Percentiles rank a stretch among this genome's conserved stretches.
Evolutionary conservation across 805 yeast species (phyloP).

Genomic region (Wickerhamomyces bisporus): DNA sequence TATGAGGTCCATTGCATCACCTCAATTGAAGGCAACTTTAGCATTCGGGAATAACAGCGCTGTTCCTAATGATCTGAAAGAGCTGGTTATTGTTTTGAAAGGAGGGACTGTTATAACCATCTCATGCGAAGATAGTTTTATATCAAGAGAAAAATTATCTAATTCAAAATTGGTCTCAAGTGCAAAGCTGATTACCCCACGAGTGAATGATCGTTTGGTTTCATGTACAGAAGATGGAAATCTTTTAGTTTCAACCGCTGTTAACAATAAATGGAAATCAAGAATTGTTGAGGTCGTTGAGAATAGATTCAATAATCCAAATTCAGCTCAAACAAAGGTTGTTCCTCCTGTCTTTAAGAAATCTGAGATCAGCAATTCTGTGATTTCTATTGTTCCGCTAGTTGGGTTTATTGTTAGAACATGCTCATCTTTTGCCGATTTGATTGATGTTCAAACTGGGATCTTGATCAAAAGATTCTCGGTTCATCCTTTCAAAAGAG

Average conservation of each 20-base stretch:
- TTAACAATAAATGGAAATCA: constrained; percentile 61
- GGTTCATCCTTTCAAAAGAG: constrained; percentile 53
- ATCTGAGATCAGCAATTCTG: constrained; percentile 22
- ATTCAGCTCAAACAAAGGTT: not conserved
- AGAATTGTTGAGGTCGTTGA: constrained; percentile 44
- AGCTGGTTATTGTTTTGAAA: constrained; percentile 48
- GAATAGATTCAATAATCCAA: constrained; percentile 26
- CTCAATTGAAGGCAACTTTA: constrained; percentile 15
- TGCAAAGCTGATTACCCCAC: constrained; percentile 57
- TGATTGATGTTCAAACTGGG: constrained; percentile 78
- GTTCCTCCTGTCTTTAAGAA: not conserved
- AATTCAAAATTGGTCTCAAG: constrained; percentile 40
- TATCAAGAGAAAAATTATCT: constrained; percentile 30
- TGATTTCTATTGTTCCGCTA: constrained; percentile 55
- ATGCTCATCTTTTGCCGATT: constrained; percentile 49
- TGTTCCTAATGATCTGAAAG: constrained; percentile 19
- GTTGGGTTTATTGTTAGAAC: constrained; percentile 72
- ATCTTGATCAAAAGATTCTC: constrained; percentile 55
- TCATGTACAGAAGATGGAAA: constrained; percentile 45
- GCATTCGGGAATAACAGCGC: constrained; percentile 21
- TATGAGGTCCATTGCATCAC: constrained; percentile 24
- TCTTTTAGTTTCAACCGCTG: constrained; percentile 53
- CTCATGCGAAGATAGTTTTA: constrained; percentile 43
- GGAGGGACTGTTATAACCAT: constrained; percentile 46
- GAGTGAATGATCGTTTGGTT: constrained; percentile 69